A percentile compares a stretch with the other conserved stretches of the same genome.
phyloP scores from a whole-genome alignment of 1,284 basidiomycete species.

The Tylopilus sp. region DNA sequence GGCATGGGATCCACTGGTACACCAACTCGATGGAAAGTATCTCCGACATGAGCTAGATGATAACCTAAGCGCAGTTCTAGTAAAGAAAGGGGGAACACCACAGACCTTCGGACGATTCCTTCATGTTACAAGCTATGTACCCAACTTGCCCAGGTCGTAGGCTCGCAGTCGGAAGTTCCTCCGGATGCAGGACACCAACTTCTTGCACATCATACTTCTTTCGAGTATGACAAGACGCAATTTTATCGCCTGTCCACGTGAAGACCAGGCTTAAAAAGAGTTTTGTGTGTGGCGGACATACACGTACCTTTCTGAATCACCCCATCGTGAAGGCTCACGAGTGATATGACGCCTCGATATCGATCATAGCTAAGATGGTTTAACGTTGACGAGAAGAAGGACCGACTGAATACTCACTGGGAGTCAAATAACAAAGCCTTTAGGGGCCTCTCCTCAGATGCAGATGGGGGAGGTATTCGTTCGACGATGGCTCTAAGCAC shows the following conservation, averaged over 20 bases:
- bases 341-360: slow-evolving; percentile 93
- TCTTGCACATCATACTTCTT: slow-evolving; percentile 93
- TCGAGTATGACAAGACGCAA: slow-evolving; percentile 79
- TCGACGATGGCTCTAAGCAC: slow-evolving; percentile 81
- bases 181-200: slow-evolving; percentile 89
- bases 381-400: background rate
- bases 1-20: slow-evolving; percentile 78
- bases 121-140: slow-evolving; percentile 93
- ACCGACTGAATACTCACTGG: slow-evolving; percentile 48
- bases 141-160: slow-evolving; percentile 89
- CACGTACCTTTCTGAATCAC: slow-evolving; percentile 56
- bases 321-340: slow-evolving; percentile 76
- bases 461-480: slow-evolving; percentile 73
- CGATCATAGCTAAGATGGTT: slow-evolving; percentile 75
- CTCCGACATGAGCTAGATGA: slow-evolving; percentile 80
- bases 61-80: slow-evolving; percentile 11
- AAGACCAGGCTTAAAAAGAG: background rate
- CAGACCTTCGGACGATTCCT: slow-evolving; percentile 90
- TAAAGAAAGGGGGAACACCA: background rate
- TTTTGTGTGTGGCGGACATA: background rate
- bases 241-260: slow-evolving; percentile 68
- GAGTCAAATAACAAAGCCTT: slow-evolving; percentile 94
- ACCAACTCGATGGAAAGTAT: slow-evolving; percentile 83
- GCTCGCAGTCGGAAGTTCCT: slow-evolving; percentile 67
- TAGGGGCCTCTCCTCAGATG: slow-evolving; percentile 49